Percentiles rank a stretch among this genome's conserved stretches.
Evolutionary conservation across 2,329 filamentous ascomycete genomes (phyloP).

Genomic region (Cercospora zeae-maydis): DNA sequence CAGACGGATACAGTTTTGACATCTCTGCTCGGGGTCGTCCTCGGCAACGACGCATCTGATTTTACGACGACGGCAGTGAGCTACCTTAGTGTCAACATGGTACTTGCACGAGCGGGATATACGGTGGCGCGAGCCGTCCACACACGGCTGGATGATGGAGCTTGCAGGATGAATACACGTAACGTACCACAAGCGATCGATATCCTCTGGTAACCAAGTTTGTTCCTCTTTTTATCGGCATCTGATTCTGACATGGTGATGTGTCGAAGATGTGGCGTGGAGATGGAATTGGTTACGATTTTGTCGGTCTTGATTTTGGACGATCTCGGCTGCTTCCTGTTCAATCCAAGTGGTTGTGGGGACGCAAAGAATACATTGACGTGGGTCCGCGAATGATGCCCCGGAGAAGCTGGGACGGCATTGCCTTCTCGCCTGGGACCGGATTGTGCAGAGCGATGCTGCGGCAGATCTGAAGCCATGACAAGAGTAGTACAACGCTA

Average conservation of each 20-base stretch:
- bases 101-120: slow-evolving; percentile 13
- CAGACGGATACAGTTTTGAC: slow-evolving; percentile 86
- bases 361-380: slow-evolving; percentile 19
- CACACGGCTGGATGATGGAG: slow-evolving; percentile 9
- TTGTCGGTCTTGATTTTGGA: slow-evolving; percentile 42
- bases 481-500: slow-evolving; percentile 18
- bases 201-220: slow-evolving; percentile 84
- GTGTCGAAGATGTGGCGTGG: slow-evolving; percentile 49
- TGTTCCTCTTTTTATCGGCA: slow-evolving; percentile 72
- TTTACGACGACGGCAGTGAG: slow-evolving; percentile 87
- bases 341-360: slow-evolving; percentile 20
- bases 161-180: slow-evolving; percentile 12
- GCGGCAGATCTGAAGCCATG: slow-evolving; percentile 19
- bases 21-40: slow-evolving; percentile 70
- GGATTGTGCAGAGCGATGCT: slow-evolving; percentile 15
- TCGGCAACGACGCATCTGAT: slow-evolving; percentile 81
- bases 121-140: slow-evolving; percentile 16
- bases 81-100: slow-evolving; percentile 47
- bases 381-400: slow-evolving; percentile 16
- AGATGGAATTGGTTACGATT: slow-evolving; percentile 40
- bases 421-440: slow-evolving; percentile 14
- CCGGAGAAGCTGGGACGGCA: slow-evolving; percentile 15
- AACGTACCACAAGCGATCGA: slow-evolving; percentile 92
- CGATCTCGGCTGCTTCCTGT: slow-evolving; percentile 30
- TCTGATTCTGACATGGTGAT: slow-evolving; percentile 48